phyloP scores from a whole-genome alignment of 1,284 basidiomycete genomes.

The Cryptococcus neoformans region DNA sequence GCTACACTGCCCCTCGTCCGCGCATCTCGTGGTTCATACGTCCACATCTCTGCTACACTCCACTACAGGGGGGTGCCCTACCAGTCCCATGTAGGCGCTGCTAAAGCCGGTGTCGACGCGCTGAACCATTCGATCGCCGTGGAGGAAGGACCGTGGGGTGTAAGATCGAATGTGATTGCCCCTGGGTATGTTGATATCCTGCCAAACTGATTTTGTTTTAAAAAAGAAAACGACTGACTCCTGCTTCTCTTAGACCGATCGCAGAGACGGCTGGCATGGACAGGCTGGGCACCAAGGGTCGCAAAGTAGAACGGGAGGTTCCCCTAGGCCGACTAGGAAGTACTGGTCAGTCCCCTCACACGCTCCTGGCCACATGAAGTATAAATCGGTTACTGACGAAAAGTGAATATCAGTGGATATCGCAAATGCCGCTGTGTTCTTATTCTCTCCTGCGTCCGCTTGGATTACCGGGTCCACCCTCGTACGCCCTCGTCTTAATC shows the following conservation, averaged over 20 bases:
- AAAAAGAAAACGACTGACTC: background rate
- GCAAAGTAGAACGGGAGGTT: constrained; percentile 37
- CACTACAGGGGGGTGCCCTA: constrained; percentile 89
- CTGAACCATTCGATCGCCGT: constrained; percentile 79
- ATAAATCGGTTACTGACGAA: background rate
- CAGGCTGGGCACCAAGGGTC: constrained; percentile 59
- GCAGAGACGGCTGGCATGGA: constrained; percentile 79
- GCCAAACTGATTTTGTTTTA: background rate
- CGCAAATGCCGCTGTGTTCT: constrained; percentile 74
- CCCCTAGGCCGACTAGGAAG: constrained; percentile 67
- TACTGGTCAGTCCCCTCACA: constrained; percentile 42
- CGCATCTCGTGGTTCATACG: constrained; percentile 71
- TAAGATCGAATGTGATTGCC: constrained; percentile 87
- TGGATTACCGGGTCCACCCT: constrained; percentile 70
- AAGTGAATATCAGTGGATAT: constrained; percentile 57
- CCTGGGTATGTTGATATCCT: constrained; percentile 56
- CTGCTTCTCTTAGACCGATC: constrained; percentile 58
- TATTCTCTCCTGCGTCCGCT: constrained; percentile 83
- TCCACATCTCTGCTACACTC: constrained; percentile 87
- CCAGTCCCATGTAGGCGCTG: constrained; percentile 90
- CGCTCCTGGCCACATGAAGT: background rate
- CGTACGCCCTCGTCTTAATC: constrained; percentile 10
- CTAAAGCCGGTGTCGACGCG: constrained; percentile 92
- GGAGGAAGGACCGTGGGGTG: constrained; percentile 91
- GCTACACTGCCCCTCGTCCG: constrained; percentile 75